Evolutionary conservation across 2,329 filamentous ascomycete genomes (phyloP).

Genomic region (Claviceps cyperi): DNA sequence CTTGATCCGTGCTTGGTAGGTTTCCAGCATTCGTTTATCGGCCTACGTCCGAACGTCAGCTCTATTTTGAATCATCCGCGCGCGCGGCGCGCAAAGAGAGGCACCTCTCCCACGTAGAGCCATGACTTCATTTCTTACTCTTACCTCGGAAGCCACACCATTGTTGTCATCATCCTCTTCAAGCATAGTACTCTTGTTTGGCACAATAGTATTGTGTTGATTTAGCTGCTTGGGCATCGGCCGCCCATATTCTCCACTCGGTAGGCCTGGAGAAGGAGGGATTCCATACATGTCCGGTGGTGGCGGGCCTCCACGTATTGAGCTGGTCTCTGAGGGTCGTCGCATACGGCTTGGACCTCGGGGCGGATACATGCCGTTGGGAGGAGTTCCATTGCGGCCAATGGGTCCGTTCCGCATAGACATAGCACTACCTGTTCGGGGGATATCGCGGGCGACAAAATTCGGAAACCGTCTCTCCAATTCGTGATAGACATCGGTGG

Average conservation of each 20-base stretch:
- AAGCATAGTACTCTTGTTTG: conserved; percentile 94
- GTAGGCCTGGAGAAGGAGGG: conserved; percentile 44
- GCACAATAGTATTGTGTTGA: conserved; percentile 89
- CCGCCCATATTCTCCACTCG: conserved; percentile 52
- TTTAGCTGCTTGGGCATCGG: conserved; percentile 73
- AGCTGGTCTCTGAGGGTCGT: conserved; percentile 48
- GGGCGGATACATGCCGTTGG: conserved; percentile 36
- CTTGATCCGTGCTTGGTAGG: conserved; percentile 66
- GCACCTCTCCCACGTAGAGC: background rate
- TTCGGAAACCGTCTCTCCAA: conserved; percentile 78
- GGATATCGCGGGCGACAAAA: conserved; percentile 57
- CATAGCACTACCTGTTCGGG: conserved; percentile 54
- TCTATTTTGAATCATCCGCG: background rate
- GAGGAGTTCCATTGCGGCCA: conserved; percentile 48
- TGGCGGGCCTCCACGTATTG: conserved; percentile 32
- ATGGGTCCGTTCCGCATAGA: conserved; percentile 42
- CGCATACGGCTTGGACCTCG: conserved; percentile 38
- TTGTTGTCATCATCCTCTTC: conserved; percentile 75
- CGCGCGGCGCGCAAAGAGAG: background rate
- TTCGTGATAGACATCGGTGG: conserved; percentile 92
- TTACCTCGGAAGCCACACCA: conserved; percentile 24
- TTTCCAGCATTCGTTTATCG: conserved; percentile 58
- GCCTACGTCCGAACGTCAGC: conserved; percentile 24
- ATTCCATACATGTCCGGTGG: conserved; percentile 33
- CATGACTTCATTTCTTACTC: conserved; percentile 5